Base-by-base conservation (phyloP, 768 basidiomycete genomes). In the Tylopilus rubrobrunneus region DNA sequence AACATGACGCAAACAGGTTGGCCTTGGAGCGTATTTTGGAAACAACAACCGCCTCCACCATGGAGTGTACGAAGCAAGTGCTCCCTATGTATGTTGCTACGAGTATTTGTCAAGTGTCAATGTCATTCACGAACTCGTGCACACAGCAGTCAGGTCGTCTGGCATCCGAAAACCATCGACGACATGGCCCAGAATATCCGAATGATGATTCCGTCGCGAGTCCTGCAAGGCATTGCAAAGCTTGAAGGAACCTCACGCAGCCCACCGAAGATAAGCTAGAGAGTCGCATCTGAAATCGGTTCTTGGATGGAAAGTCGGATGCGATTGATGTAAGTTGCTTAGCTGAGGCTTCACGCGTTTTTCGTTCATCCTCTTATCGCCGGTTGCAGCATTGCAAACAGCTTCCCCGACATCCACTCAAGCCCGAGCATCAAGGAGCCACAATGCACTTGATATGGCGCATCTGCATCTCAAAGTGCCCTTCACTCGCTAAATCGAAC, bases 231-330 rank as follows among this genome's bases (percentile, higher is more conserved):
- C 58, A 86, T 92, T 53, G 91, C 74, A 85, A 83, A 58, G 76
- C 84, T 19, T 19, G 19, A 4, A 79, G 83, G 43, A 92, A 92
- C 65, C 91, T 90, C 5, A 85, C 89, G 84, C 83, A 85, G 64
- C 74, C 91, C 48, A 91, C 91, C 17, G 81, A 83, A 58, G 89
- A 92, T 53, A 78, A 87, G 48, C 69, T 93, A 14, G 91, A 93
- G 71, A 78, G 89, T 89, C 0, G 89, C 91, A 29, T 87, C 88
- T 3, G 92, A 93, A 93, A 93, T 65, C 91, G 92, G 64, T 92
- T 91, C 59, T 89, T 91, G 86, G 90, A 92, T 63, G 90, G 88
- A 28, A 92, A 92, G 65, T 88, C 93, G 37, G 77, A 79, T 43
- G 91, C 89, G 1, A 79, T 93, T 27, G 25, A 25, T 25, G 25